phyloP scores from a whole-genome alignment of 2,329 filamentous ascomycete species.

The Aureobasidium sp. region DNA sequence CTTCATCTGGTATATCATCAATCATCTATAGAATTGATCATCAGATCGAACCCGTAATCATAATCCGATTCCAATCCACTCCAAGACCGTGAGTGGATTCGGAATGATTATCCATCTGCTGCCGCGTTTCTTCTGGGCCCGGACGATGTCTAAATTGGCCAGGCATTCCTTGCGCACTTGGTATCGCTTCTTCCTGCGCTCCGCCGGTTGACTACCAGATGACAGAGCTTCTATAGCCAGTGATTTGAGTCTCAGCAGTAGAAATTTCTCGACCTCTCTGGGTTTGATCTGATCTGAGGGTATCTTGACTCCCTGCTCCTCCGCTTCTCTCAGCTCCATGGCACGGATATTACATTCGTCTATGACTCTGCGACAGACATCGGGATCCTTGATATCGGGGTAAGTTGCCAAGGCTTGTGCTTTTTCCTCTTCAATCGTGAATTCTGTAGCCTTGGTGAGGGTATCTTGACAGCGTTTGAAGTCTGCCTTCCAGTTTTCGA shows the following conservation, averaged over 20 bases:
- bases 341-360: neutral
- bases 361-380: neutral
- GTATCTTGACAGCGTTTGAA: neutral
- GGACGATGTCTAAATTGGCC: neutral
- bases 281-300: neutral
- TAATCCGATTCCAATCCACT: neutral
- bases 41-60: neutral
- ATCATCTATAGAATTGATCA: neutral
- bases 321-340: neutral
- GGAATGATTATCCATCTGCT: neutral
- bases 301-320: neutral
- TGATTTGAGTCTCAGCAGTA: neutral
- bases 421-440: neutral
- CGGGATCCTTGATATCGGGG: neutral
- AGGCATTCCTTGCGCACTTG: neutral
- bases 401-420: neutral
- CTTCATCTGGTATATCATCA: neutral
- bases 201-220: neutral
- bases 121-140: neutral
- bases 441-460: neutral
- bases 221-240: neutral
- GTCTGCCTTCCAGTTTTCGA: neutral
- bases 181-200: neutral
- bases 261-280: neutral
- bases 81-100: neutral